Conservation (phyloP, 75 land plant species). For the Larix kaempferi region DNA sequence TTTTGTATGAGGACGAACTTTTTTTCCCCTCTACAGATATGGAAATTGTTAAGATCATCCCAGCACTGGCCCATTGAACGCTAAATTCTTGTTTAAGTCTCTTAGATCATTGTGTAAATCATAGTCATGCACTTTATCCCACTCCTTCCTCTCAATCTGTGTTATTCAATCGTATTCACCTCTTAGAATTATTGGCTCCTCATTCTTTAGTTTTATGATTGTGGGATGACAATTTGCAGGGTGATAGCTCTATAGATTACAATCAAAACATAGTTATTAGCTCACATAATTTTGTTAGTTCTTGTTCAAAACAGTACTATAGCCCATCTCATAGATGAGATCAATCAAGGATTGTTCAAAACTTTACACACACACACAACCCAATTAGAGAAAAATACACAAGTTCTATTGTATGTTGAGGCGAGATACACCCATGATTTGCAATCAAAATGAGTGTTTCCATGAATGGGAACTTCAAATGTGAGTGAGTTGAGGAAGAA, state of each 20-base stretch:
- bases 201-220: constrained; percentile 19
- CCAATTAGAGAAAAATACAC: too few relatives aligned
- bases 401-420: too few relatives aligned
- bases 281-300: too few relatives aligned
- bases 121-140: constrained; percentile 55
- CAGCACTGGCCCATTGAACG: constrained; percentile 26
- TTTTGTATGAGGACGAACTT: constrained; percentile 34
- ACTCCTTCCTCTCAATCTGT: constrained; percentile 12
- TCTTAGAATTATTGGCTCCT: constrained; percentile 25
- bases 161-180: constrained; percentile 31
- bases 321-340: too few relatives aligned
- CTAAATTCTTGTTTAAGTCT: constrained; percentile 21
- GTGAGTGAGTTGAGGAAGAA: too few relatives aligned
- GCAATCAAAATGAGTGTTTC: too few relatives aligned
- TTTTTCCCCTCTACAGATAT: constrained; percentile 50
- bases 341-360: too few relatives aligned
- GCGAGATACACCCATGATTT: too few relatives aligned
- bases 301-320: too few relatives aligned
- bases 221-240: constrained; percentile 34
- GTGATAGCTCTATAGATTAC: constrained; percentile 31
- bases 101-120: constrained; percentile 54
- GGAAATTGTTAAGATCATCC: constrained; percentile 41
- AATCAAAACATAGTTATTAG: background rate
- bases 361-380: too few relatives aligned
- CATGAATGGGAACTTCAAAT: too few relatives aligned